Evolutionary conservation across 1,139 yeast species (phyloP).

Genomic region (Kodamaea ohmeri): DNA sequence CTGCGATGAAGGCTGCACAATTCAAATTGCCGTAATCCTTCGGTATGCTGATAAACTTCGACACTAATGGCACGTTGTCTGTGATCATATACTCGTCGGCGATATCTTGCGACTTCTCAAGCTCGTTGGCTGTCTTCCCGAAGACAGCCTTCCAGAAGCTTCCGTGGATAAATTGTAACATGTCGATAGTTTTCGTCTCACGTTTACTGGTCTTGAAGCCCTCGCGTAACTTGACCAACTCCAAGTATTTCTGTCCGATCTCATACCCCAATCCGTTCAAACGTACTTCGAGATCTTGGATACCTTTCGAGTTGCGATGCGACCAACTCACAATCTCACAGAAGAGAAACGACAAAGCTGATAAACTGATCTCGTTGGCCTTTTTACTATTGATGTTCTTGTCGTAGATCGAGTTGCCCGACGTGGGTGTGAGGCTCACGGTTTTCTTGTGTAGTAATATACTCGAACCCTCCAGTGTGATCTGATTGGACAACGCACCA

Average conservation of each 20-base stretch:
- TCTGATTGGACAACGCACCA: constrained; percentile 42
- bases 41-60: constrained; percentile 77
- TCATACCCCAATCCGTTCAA: constrained; percentile 75
- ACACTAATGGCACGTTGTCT: constrained; percentile 75
- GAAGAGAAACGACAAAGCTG: constrained; percentile 68
- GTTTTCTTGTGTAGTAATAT: constrained; percentile 35
- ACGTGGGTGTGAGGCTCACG: constrained; percentile 31
- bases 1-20: constrained; percentile 86
- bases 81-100: constrained; percentile 82
- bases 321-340: constrained; percentile 70
- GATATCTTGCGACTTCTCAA: constrained; percentile 83
- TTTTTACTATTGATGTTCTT: constrained; percentile 59
- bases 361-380: constrained; percentile 61
- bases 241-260: constrained; percentile 49
- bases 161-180: constrained; percentile 80
- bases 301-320: constrained; percentile 62
- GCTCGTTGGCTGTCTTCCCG: constrained; percentile 79
- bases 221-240: constrained; percentile 43
- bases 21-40: constrained; percentile 75
- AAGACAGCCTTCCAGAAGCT: constrained; percentile 80
- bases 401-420: constrained; percentile 56
- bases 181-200: constrained; percentile 70
- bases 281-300: constrained; percentile 73
- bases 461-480: constrained; percentile 36
- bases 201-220: constrained; percentile 67